phyloP scores from a whole-genome alignment of 495 filamentous ascomycete species.

The Penicillium egyptiacum region DNA sequence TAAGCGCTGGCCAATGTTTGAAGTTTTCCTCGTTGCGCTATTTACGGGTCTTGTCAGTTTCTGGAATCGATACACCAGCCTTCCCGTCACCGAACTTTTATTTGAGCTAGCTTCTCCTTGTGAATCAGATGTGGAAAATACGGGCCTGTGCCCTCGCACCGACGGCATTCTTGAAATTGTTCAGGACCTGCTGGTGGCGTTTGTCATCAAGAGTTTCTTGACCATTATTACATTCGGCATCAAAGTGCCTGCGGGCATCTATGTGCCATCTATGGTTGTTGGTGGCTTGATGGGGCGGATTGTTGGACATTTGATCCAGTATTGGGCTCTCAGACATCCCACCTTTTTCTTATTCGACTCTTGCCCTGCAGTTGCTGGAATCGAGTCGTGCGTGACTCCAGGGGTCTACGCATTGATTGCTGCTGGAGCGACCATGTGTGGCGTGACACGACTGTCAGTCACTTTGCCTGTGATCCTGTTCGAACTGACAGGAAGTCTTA shows the following conservation, averaged over 20 bases:
- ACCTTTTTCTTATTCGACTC: conserved; percentile 67
- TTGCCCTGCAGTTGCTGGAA: conserved; percentile 66
- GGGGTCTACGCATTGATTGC: conserved; percentile 95
- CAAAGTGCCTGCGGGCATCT: conserved; percentile 95
- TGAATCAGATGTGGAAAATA: conserved; percentile 54
- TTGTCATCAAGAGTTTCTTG: conserved; percentile 84
- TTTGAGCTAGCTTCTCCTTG: conserved; percentile 90
- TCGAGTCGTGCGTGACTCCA: conserved; percentile 85
- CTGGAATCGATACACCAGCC: conserved; percentile 89
- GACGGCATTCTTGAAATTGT: conserved; percentile 75
- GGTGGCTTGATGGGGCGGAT: conserved; percentile 90
- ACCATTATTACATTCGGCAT: conserved; percentile 90
- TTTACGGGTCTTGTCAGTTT: conserved; percentile 82
- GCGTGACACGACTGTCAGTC: conserved; percentile 90
- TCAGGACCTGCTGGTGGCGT: conserved; percentile 67
- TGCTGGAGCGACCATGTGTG: conserved; percentile 96
- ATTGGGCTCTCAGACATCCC: conserved; percentile 71
- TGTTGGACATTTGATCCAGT: conserved; percentile 85
- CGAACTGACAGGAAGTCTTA: conserved; percentile 88
- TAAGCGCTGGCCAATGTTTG: conserved; percentile 79
- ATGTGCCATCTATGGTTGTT: conserved; percentile 97
- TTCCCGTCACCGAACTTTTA: conserved; percentile 86
- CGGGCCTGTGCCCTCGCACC: conserved; percentile 75
- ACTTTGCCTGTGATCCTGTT: conserved; percentile 95
- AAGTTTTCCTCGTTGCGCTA: conserved; percentile 84